A percentile compares a stretch with the other conserved stretches of the same genome.
These are phyloP conservation scores for Viola odorata DNA, from an alignment of 345 rosid genomes.

Conservation along the genomic window DNA sequence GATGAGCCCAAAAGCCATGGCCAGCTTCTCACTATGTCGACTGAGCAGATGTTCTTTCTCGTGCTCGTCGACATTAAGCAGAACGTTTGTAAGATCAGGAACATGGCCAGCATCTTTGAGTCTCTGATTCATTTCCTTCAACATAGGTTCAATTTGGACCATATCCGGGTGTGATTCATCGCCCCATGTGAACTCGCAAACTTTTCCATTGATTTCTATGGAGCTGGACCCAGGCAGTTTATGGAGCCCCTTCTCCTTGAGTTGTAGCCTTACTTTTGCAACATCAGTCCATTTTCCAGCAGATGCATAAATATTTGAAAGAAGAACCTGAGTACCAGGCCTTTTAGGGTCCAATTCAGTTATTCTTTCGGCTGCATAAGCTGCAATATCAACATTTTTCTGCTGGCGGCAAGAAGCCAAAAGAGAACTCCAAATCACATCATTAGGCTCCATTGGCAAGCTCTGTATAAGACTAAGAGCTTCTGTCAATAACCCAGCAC, in stretches of 20 bases:
- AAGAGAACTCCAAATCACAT: conserved; percentile 61
- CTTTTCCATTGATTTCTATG: conserved; percentile 32
- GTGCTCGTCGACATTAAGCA: conserved; percentile 53
- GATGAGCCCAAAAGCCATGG: conserved; percentile 50
- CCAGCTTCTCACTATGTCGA: conserved; percentile 63
- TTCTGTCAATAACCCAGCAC: conserved; percentile 54
- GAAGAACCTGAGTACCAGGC: conserved; percentile 44
- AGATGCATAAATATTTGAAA: conserved; percentile 56
- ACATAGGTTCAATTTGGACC: conserved; percentile 39
- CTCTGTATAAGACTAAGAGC: conserved; percentile 41
- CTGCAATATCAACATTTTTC: conserved; percentile 42
- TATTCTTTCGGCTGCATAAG: conserved; percentile 46
- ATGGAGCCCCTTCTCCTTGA: conserved; percentile 49
- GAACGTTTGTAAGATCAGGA: conserved; percentile 45
- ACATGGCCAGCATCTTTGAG: conserved; percentile 38
- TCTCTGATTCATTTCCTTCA: conserved; percentile 37
- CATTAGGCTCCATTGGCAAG: conserved; percentile 61
- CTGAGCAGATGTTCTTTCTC: conserved; percentile 43
- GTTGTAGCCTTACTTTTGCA: conserved; percentile 45
- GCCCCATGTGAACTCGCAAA: conserved; percentile 52
- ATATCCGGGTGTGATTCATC: conserved; percentile 52
- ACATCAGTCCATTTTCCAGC: conserved; percentile 56
- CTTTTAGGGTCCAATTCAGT: conserved; percentile 30
- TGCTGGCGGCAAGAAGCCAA: conserved; percentile 56
- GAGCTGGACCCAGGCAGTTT: conserved; percentile 56